Percentiles rank a stretch among this genome's conserved stretches.
Conservation (phyloP, 1,284 basidiomycete species). For the Sporisorium sorghi region DNA sequence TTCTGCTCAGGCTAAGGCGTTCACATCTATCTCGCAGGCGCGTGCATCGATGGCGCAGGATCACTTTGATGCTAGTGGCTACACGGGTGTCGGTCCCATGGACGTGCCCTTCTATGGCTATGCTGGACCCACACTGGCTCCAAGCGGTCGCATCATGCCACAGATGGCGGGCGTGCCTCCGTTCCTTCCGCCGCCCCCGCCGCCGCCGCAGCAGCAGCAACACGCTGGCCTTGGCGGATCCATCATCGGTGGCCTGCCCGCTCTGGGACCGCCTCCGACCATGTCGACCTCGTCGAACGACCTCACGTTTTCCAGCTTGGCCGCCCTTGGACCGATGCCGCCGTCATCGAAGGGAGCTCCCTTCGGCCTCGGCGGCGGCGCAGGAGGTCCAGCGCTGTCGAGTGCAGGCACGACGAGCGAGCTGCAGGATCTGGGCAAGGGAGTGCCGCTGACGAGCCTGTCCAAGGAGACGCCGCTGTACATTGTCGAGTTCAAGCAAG, state of each 20-base stretch:
- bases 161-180: slow-evolving; percentile 23
- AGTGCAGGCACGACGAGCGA: slow-evolving; percentile 23
- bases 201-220: slow-evolving; percentile 12
- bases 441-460: slow-evolving; percentile 84
- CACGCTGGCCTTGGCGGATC: slow-evolving; percentile 5
- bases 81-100: slow-evolving; percentile 3
- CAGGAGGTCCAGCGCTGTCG: slow-evolving; percentile 10
- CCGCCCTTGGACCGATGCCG: slow-evolving; percentile 53
- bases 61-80: slow-evolving; percentile 4
- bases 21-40: slow-evolving; percentile 24
- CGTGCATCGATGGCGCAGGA: slow-evolving; percentile 11
- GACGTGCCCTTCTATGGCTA: slow-evolving; percentile 15
- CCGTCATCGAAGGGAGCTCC: slow-evolving; percentile 44
- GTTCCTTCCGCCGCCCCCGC: slow-evolving; percentile 4
- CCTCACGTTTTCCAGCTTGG: slow-evolving; percentile 46
- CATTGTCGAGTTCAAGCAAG: slow-evolving; percentile 97
- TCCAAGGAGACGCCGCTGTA: slow-evolving; percentile 87
- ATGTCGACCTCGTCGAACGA: slow-evolving; percentile 26
- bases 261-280: neutral
- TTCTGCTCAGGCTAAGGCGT: slow-evolving; percentile 43
- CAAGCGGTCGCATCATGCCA: slow-evolving; percentile 9
- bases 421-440: slow-evolving; percentile 82
- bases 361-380: slow-evolving; percentile 15
- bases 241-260: slow-evolving; percentile 12
- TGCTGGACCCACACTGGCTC: slow-evolving; percentile 4